A percentile compares a stretch with the other conserved stretches of the same genome.
Evolutionary conservation across 2,329 filamentous ascomycete species (phyloP).

Genomic region (Phialophora verrucosa): DNA sequence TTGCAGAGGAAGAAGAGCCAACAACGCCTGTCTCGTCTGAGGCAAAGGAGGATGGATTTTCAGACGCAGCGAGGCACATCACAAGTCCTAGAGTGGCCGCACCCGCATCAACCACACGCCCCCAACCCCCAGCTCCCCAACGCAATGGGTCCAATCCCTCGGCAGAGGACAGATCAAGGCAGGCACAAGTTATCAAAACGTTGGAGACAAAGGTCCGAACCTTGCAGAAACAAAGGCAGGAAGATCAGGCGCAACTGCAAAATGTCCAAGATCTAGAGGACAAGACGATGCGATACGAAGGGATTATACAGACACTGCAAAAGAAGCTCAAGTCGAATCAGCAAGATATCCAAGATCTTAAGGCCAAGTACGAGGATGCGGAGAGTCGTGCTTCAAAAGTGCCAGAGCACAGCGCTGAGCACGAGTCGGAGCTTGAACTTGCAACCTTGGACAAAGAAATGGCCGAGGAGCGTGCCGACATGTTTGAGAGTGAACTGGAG

Average conservation of each 20-base stretch:
- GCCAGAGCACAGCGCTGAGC: slow-evolving; percentile 70
- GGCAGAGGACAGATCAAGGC: slow-evolving; percentile 29
- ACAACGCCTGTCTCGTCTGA: not conserved
- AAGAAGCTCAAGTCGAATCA: slow-evolving; percentile 85
- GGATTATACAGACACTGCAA: slow-evolving; percentile 88
- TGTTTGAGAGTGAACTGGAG: slow-evolving; percentile 79
- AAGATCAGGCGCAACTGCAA: slow-evolving; percentile 85
- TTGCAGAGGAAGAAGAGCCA: slow-evolving; percentile 25
- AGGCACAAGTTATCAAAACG: slow-evolving; percentile 66
- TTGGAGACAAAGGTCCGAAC: slow-evolving; percentile 85
- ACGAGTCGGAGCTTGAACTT: slow-evolving; percentile 83
- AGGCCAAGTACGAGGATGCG: slow-evolving; percentile 77
- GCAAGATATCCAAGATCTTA: slow-evolving; percentile 76
- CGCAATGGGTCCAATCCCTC: slow-evolving; percentile 9
- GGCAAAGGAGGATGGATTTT: slow-evolving; percentile 8
- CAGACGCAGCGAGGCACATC: slow-evolving; percentile 3
- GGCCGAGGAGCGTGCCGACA: slow-evolving; percentile 90
- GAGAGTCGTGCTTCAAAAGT: slow-evolving; percentile 71
- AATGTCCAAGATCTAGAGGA: slow-evolving; percentile 75
- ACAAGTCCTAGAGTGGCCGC: slow-evolving; percentile 4
- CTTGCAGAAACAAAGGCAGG: slow-evolving; percentile 82
- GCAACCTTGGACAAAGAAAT: slow-evolving; percentile 91
- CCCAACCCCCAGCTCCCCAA: slow-evolving; percentile 1
- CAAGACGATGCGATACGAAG: slow-evolving; percentile 63
- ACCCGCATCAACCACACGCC: not conserved